These are phyloP conservation scores for Zea mays DNA, from an alignment of 176 grass and related monocot species.

Conservation along the genomic window DNA sequence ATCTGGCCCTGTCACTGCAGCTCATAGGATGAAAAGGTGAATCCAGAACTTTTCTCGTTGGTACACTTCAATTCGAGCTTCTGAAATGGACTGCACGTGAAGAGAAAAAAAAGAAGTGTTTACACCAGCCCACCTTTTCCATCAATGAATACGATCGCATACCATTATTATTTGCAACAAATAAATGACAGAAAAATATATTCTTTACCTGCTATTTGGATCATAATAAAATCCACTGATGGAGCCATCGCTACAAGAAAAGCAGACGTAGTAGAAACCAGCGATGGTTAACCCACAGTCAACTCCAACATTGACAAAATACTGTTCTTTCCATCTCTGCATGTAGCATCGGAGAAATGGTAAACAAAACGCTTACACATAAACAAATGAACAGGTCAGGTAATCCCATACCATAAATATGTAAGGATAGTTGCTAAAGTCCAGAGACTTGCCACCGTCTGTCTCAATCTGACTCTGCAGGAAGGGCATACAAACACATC, in stretches of 20 bases:
- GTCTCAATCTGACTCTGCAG: slow-evolving; percentile 82
- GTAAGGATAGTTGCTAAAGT: slow-evolving; percentile 84
- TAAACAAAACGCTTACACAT: slow-evolving; percentile 9
- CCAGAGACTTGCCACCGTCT: slow-evolving; percentile 83
- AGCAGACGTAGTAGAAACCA: slow-evolving; percentile 98
- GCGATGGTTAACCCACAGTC: slow-evolving; percentile 95
- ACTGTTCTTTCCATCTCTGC: slow-evolving; percentile 98
- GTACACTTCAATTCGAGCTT: slow-evolving; percentile 97
- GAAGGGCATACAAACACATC: slow-evolving; percentile 28
- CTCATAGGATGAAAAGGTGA: slow-evolving; percentile 96
- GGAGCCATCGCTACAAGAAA: slow-evolving; percentile 90
- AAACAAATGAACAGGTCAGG: slow-evolving; percentile 21
- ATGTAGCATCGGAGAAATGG: slow-evolving; percentile 28
- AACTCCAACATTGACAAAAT: slow-evolving; percentile 93
- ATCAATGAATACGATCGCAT: not conserved
- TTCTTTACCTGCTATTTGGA: slow-evolving; percentile 88
- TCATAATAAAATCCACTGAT: slow-evolving; percentile 97
- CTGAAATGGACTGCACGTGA: slow-evolving; percentile 79
- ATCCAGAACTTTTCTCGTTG: slow-evolving; percentile 73
- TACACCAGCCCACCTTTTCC: not conserved
- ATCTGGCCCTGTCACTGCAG: slow-evolving; percentile 48
- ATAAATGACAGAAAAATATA: not conserved
- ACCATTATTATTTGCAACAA: slow-evolving; percentile 13
- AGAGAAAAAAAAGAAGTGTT: slow-evolving; percentile 11
- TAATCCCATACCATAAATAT: slow-evolving; percentile 86